These are phyloP conservation scores for Pythium sp. DNA, from an alignment of 352 stramenopile genomes.

Conservation along the genomic window DNA sequence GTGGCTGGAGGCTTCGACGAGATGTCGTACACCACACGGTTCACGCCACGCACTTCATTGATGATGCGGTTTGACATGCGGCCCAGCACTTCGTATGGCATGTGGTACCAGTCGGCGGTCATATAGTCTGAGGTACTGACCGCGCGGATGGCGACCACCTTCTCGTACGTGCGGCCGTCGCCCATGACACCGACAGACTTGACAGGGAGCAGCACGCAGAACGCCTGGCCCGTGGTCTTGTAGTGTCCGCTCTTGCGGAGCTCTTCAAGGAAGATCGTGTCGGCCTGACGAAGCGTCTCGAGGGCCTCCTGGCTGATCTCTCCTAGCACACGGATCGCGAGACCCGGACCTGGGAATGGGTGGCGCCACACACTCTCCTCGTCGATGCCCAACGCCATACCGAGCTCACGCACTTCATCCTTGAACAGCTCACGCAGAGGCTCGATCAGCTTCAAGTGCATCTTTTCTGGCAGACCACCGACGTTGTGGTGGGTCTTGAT, in stretches of 20 bases:
- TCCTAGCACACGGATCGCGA: slow-evolving; percentile 98
- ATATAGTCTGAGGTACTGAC: slow-evolving; percentile 99
- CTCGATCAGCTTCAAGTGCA: slow-evolving; percentile 99
- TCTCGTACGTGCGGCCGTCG: slow-evolving; percentile 97
- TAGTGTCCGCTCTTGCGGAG: slow-evolving; percentile 95
- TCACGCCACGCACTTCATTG: slow-evolving; percentile 98
- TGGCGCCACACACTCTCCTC: slow-evolving; percentile 97
- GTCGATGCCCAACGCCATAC: slow-evolving; percentile 97
- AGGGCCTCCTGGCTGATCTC: slow-evolving; percentile 94
- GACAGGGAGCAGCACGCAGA: slow-evolving; percentile 96
- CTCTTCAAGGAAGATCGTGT: slow-evolving; percentile 98
- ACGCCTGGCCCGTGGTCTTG: slow-evolving; percentile 98
- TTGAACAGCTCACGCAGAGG: slow-evolving; percentile 99
- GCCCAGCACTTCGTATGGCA: slow-evolving; percentile 97
- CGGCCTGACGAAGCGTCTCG: slow-evolving; percentile 96
- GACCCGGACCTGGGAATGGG: slow-evolving; percentile 98
- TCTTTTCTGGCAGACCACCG: slow-evolving; percentile 95
- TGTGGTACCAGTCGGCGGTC: slow-evolving; percentile 99
- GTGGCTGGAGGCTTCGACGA: slow-evolving; percentile 99
- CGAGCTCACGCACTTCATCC: slow-evolving; percentile 97
- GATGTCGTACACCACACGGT: slow-evolving; percentile 99
- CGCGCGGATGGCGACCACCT: slow-evolving; percentile 93
- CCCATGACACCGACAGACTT: slow-evolving; percentile 99
- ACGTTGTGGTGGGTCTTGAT: slow-evolving; percentile 99
- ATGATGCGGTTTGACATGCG: slow-evolving; percentile 98